A percentile compares a stretch with the other conserved stretches of the same genome.
phyloP scores from a whole-genome alignment of 140 eudicot species.

The Oenanthe javanica region DNA sequence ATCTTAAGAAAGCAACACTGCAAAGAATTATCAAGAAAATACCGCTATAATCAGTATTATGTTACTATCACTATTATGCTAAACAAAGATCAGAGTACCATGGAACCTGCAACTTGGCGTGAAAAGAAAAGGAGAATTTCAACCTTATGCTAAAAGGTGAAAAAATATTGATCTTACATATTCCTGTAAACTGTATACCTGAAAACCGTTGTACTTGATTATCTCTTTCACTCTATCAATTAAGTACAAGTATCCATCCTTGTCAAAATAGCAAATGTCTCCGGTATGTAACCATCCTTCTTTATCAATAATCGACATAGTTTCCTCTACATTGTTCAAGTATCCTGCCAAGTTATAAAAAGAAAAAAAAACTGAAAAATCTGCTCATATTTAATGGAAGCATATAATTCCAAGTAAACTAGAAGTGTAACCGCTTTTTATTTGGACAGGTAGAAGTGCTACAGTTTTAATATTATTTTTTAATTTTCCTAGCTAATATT shows the following conservation, averaged over 20 bases:
- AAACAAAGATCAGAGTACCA: not conserved
- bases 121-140: not conserved
- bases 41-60: not conserved
- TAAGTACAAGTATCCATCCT: conserved; percentile 64
- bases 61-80: not conserved
- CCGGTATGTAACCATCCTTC: conserved; percentile 93
- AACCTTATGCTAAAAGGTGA: not conserved
- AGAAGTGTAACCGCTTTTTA: not conserved
- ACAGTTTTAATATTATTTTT: not conserved
- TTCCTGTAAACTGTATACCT: conserved; percentile 32
- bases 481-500: not conserved
- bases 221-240: conserved; percentile 78
- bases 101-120: not conserved
- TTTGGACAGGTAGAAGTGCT: not conserved
- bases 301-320: conserved; percentile 42
- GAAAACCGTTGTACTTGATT: conserved; percentile 91
- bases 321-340: conserved; percentile 69
- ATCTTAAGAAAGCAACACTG: not conserved
- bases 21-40: not conserved
- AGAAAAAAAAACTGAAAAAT: not conserved
- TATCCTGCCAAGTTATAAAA: conserved; percentile 35
- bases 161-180: not conserved
- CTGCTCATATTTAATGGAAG: not conserved
- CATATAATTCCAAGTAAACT: not conserved
- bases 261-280: conserved; percentile 71